A percentile compares a stretch with the other conserved stretches of the same genome.
Evolutionary conservation across 108 stramenopile genomes (phyloP).

Genomic region (Cyclotella baltica): DNA sequence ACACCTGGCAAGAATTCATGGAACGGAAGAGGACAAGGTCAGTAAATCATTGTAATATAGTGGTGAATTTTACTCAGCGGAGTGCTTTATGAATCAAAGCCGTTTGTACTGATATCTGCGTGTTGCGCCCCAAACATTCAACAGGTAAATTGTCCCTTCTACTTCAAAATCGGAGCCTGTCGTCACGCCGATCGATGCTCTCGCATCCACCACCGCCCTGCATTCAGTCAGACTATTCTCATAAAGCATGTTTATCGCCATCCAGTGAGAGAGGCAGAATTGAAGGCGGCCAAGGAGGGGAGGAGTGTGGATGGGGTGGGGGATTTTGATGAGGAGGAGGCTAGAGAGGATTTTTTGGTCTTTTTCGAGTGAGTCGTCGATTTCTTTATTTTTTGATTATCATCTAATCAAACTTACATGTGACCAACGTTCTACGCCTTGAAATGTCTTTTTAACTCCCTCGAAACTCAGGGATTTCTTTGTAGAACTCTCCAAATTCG

Average conservation of each 20-base stretch:
- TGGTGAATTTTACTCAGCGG: not conserved
- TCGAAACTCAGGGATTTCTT: constrained; percentile 51
- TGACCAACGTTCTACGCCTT: not conserved
- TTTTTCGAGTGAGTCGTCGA: constrained; percentile 50
- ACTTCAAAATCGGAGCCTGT: constrained; percentile 98
- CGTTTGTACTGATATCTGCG: not conserved
- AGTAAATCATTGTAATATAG: not conserved
- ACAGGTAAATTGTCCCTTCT: constrained; percentile 98
- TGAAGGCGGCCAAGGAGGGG: constrained; percentile 53
- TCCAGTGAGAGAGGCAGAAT: constrained; percentile 77
- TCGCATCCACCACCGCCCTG: constrained; percentile 95
- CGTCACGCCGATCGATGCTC: constrained; percentile 95
- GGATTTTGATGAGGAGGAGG: constrained; percentile 74
- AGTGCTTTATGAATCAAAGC: not conserved
- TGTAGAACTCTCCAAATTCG: constrained; percentile 94
- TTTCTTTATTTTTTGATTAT: constrained; percentile 8
- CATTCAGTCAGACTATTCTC: constrained; percentile 95
- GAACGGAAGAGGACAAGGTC: constrained; percentile 97
- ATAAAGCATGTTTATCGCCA: constrained; percentile 96
- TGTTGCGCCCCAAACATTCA: constrained; percentile 3
- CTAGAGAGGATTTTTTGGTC: constrained; percentile 84
- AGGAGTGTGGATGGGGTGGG: constrained; percentile 48
- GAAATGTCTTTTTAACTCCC: not conserved
- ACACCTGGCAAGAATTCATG: constrained; percentile 97
- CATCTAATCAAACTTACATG: not conserved